A percentile compares a stretch with the other conserved stretches of the same genome.
phyloP scores from a whole-genome alignment of 2,329 filamentous ascomycete genomes.

The Blumeriella jaapii region DNA sequence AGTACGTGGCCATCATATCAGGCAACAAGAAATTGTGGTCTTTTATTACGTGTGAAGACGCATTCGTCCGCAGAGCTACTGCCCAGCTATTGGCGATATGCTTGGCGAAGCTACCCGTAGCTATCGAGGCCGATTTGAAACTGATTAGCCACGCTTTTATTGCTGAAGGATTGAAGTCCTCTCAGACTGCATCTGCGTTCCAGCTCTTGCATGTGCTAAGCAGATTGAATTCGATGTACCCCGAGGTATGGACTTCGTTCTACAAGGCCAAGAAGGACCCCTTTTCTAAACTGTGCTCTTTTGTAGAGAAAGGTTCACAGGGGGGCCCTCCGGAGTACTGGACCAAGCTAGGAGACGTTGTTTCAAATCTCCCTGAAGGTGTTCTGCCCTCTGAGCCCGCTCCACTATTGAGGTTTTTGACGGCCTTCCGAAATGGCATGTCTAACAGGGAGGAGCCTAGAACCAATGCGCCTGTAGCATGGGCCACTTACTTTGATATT shows the following conservation, averaged over 20 bases:
- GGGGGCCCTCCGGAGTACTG: constrained; percentile 63
- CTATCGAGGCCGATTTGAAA: constrained; percentile 38
- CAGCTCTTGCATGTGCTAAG: constrained; percentile 59
- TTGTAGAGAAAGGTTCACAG: constrained; percentile 77
- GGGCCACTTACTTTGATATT: constrained; percentile 62
- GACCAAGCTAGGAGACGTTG: constrained; percentile 51
- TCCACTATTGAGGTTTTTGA: constrained; percentile 49
- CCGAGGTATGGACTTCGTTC: constrained; percentile 62
- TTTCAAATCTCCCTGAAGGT: constrained; percentile 43
- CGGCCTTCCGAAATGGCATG: constrained; percentile 60
- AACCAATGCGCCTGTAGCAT: constrained; percentile 56
- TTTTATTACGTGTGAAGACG: constrained; percentile 50
- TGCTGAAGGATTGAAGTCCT: constrained; percentile 58
- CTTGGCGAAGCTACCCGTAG: constrained; percentile 35
- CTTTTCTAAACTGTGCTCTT: constrained; percentile 49
- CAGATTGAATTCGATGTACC: constrained; percentile 50
- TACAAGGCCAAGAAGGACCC: constrained; percentile 42
- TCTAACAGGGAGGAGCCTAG: constrained; percentile 63
- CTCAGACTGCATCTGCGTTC: constrained; percentile 62
- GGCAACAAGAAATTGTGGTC: constrained; percentile 54
- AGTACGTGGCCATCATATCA: constrained; percentile 55
- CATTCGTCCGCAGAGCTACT: constrained; percentile 38
- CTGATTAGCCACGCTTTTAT: constrained; percentile 51
- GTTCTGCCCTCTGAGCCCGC: constrained; percentile 43
- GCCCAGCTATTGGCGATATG: constrained; percentile 40